Evolutionary conservation across 495 filamentous ascomycete species (phyloP).

Genomic region (Friedmanniomyces endolithicus): DNA sequence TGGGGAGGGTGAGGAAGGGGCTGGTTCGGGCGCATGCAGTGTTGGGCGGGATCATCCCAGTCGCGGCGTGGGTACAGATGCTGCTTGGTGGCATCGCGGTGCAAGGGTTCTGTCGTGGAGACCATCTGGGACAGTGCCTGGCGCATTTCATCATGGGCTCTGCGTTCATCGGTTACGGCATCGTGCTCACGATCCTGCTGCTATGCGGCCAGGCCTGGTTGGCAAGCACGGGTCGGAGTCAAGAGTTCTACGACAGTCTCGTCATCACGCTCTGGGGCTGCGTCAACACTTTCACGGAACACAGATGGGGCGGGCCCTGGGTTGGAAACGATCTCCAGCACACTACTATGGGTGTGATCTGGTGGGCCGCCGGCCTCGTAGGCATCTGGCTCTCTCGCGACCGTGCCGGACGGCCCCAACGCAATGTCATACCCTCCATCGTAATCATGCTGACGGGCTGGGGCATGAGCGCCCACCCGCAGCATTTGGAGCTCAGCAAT

Average conservation of each 20-base stretch:
- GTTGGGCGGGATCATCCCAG: conserved; percentile 73
- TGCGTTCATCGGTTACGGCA: conserved; percentile 89
- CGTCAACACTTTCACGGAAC: conserved; percentile 96
- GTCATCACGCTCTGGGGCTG: conserved; percentile 90
- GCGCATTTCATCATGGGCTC: conserved; percentile 99
- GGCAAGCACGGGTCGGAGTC: conserved; percentile 67
- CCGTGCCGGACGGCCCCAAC: conserved; percentile 70
- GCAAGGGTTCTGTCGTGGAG: conserved; percentile 84
- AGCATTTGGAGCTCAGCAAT: conserved; percentile 66
- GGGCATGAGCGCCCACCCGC: conserved; percentile 83
- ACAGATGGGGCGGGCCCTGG: conserved; percentile 83
- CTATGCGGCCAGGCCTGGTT: conserved; percentile 84
- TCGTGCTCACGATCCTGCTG: conserved; percentile 73
- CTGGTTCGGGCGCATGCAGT: conserved; percentile 65
- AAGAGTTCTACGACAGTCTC: conserved; percentile 92
- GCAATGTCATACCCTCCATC: conserved; percentile 84
- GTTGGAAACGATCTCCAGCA: conserved; percentile 94
- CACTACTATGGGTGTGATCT: conserved; percentile 92
- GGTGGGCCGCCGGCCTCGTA: conserved; percentile 87
- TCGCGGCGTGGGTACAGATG: conserved; percentile 90
- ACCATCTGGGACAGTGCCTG: conserved; percentile 84
- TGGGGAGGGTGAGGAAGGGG: conserved; percentile 61
- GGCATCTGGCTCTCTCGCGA: conserved; percentile 84
- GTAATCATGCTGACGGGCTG: conserved; percentile 90
- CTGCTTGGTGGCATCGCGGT: conserved; percentile 89